Percentiles rank a stretch among this genome's conserved stretches.
Conservation (phyloP, 2,329 filamentous ascomycete species). For the Monosporascus sp. region DNA sequence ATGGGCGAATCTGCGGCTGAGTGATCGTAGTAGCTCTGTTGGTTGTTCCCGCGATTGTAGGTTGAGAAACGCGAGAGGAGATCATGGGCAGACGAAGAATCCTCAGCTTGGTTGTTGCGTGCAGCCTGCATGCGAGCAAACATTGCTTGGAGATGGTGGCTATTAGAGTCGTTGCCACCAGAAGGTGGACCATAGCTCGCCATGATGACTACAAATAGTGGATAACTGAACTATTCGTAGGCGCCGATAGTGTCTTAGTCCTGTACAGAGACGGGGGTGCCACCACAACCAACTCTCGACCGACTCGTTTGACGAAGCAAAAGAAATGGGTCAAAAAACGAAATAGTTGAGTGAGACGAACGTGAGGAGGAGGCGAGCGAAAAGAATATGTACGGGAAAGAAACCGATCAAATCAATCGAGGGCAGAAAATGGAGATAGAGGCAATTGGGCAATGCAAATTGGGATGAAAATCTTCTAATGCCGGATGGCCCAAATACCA, state of each 20-base stretch:
- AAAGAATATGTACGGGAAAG: not conserved
- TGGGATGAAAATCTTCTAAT: not conserved
- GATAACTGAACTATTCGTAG: not conserved
- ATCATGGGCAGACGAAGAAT: conserved; percentile 23
- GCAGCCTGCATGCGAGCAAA: conserved; percentile 32
- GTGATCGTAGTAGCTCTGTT: conserved; percentile 25
- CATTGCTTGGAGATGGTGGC: conserved; percentile 35
- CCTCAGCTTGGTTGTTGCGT: conserved; percentile 20
- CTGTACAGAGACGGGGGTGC: not conserved
- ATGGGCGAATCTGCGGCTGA: conserved; percentile 21
- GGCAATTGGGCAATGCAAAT: not conserved
- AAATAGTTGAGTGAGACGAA: not conserved
- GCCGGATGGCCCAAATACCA: not conserved
- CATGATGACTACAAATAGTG: conserved; percentile 20
- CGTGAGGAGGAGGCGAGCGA: not conserved
- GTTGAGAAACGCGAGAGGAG: conserved; percentile 26
- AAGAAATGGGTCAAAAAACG: not conserved
- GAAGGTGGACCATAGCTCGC: conserved; percentile 29
- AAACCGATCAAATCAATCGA: not conserved
- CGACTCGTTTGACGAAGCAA: not conserved
- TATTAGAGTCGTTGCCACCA: conserved; percentile 28
- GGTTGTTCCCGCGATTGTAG: conserved; percentile 23
- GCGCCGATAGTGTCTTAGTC: not conserved
- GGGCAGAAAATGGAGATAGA: not conserved
- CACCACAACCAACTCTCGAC: not conserved